phyloP scores from a whole-genome alignment of 2,329 filamentous ascomycete species.

The Ophiocordyceps camponoti-leonardi region DNA sequence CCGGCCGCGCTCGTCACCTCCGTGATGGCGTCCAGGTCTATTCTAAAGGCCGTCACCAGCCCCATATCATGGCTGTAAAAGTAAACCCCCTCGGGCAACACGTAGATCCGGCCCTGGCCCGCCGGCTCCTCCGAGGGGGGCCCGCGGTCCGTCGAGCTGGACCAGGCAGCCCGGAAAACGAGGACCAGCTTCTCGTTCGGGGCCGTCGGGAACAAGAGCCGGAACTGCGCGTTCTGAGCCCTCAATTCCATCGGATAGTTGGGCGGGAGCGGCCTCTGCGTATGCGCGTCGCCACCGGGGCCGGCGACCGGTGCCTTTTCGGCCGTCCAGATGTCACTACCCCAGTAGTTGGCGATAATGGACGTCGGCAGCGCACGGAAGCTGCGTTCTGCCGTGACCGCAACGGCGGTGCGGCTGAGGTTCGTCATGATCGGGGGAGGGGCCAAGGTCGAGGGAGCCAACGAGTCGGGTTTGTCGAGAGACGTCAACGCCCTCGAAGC shows the following conservation, averaged over 20 bases:
- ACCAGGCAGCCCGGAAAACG: slow-evolving; percentile 86
- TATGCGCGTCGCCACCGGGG: slow-evolving; percentile 10
- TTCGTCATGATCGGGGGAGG: slow-evolving; percentile 72
- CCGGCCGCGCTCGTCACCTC: slow-evolving; percentile 85
- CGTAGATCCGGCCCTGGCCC: slow-evolving; percentile 61
- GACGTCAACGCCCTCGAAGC: slow-evolving; percentile 17
- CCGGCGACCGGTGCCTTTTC: slow-evolving; percentile 11
- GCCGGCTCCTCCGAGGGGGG: slow-evolving; percentile 30
- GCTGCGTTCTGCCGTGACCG: slow-evolving; percentile 61
- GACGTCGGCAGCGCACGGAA: slow-evolving; percentile 64
- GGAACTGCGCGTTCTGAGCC: slow-evolving; percentile 84
- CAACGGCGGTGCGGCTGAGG: slow-evolving; percentile 70
- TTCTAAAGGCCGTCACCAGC: slow-evolving; percentile 65
- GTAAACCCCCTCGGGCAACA: slow-evolving; percentile 75
- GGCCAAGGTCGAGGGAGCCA: slow-evolving; percentile 70
- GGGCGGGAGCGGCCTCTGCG: slow-evolving; percentile 43
- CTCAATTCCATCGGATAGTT: slow-evolving; percentile 70
- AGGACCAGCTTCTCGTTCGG: slow-evolving; percentile 69
- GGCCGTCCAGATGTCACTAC: slow-evolving; percentile 58
- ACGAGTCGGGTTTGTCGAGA: slow-evolving; percentile 36
- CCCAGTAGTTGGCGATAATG: slow-evolving; percentile 88
- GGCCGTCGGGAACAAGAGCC: slow-evolving; percentile 72
- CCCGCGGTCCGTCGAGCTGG: slow-evolving; percentile 27
- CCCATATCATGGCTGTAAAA: slow-evolving; percentile 95
- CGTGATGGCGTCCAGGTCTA: slow-evolving; percentile 58